phyloP scores from a whole-genome alignment of 192 early-diverging fungal species.

The Entomortierella parvispora region DNA sequence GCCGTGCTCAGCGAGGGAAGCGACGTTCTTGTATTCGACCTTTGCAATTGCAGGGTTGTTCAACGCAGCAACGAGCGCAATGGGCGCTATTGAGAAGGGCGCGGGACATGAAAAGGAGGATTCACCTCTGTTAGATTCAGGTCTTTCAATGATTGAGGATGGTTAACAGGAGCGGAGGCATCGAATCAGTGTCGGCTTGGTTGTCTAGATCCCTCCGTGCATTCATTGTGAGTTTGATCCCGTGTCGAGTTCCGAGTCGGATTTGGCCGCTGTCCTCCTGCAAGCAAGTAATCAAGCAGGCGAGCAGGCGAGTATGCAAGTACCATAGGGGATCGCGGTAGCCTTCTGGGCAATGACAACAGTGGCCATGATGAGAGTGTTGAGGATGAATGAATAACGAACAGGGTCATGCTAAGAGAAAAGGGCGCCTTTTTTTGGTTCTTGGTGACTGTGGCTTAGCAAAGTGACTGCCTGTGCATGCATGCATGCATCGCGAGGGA shows the following conservation, averaged over 20 bases:
- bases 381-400: neutral
- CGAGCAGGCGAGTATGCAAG: too few relatives aligned
- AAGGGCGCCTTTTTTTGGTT: neutral
- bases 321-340: constrained; percentile 59
- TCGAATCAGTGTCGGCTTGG: too few relatives aligned
- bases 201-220: neutral
- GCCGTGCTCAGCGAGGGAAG: constrained; percentile 43
- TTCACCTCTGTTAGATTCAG: neutral
- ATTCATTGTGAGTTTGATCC: neutral
- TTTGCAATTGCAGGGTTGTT: constrained; percentile 53
- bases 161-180: neutral
- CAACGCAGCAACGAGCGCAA: constrained; percentile 60
- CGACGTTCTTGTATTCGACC: constrained; percentile 63
- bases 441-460: too few relatives aligned
- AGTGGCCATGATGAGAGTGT: constrained; percentile 51
- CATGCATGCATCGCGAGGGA: too few relatives aligned
- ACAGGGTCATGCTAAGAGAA: too few relatives aligned
- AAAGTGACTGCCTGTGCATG: too few relatives aligned
- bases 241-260: too few relatives aligned
- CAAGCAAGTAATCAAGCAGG: too few relatives aligned
- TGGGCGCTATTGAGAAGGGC: constrained; percentile 49
- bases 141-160: neutral
- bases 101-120: neutral
- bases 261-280: too few relatives aligned
- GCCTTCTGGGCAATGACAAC: constrained; percentile 71